Evolutionary conservation across 2,329 filamentous ascomycete genomes (phyloP), one percentile per base, ranked within the genome.

Genomic region (Scedosporium apiospermum): DNA sequence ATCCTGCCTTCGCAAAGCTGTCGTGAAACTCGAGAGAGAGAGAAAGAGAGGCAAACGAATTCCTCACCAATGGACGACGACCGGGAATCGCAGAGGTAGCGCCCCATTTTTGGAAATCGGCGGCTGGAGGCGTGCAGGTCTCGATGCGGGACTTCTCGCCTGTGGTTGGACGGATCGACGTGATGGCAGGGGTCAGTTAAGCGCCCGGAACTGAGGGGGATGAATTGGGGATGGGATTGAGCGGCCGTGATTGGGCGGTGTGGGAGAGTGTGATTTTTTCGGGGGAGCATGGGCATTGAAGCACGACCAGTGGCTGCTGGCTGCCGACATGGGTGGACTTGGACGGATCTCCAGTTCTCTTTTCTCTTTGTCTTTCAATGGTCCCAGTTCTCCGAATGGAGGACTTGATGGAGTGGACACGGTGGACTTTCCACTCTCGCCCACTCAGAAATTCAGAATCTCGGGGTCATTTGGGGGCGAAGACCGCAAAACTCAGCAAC

Each of bases 81-180:
- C 4, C 7, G 21, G 21, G 21, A 18, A 53, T 10, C 26, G 14
- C 9, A 46, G 18, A 16, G 23, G 23, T 23, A 61, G 58, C 60
- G 60, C 60, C 49, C 60, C 30, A 16, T 10, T 55, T 61, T 53
- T 55, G 60, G 30, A 55, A 41, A 38, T 21, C 18, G 60, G 46
- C 46, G 60, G 60, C 49, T 61, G 60, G 60, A 42, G n/a, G 23
- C n/a, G 49, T n/a, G 58, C 41, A 60, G 7, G 42, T 60, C 9
- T 30, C 44, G 51, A 57, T 41, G 42, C 61, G 61, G 61, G 49
- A 58, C 30, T 18, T 26, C 46, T 55, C 14, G 60, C 16, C 12
- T 58, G 61, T 58, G 51, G 53, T 62, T 62, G 61, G 61, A 53
- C 14, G 16, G 53, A 58, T 62, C 51, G 61, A 58, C 61, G 61